Percentiles rank a stretch among this genome's conserved stretches.
Conservation (phyloP, 225 moss, liverwort and hornwort genomes). For the Rhytidiadelphus loreus region DNA sequence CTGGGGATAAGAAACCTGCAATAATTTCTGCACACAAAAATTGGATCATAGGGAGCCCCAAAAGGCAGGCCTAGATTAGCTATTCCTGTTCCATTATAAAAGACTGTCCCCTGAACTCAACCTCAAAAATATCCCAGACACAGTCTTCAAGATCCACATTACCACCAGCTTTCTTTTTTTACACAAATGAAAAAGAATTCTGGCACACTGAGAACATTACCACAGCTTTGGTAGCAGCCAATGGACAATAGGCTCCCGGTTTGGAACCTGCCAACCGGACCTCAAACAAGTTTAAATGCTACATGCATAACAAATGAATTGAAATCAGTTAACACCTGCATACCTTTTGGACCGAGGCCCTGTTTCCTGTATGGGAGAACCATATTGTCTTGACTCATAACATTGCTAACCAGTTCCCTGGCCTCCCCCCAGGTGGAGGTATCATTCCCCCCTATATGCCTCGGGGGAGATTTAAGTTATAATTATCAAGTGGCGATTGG, state of each 20-base stretch:
- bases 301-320: neutral
- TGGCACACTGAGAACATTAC: no score
- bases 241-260: conserved; percentile 83
- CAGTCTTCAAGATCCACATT: neutral
- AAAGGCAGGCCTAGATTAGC: neutral
- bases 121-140: neutral
- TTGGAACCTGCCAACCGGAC: conserved; percentile 34
- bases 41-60: neutral
- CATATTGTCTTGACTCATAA: neutral
- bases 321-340: neutral
- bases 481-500: no score
- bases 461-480: no score
- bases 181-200: no score
- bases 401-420: no score
- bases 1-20: neutral
- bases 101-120: neutral
- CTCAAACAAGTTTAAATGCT: neutral
- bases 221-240: conserved; percentile 84
- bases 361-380: neutral
- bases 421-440: no score
- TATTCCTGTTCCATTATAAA: neutral
- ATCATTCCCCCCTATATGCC: no score
- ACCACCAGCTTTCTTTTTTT: no score
- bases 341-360: neutral
- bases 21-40: neutral